Evolutionary conservation across 2,329 filamentous ascomycete genomes (phyloP).

Genomic region (Colletotrichum agaves): DNA sequence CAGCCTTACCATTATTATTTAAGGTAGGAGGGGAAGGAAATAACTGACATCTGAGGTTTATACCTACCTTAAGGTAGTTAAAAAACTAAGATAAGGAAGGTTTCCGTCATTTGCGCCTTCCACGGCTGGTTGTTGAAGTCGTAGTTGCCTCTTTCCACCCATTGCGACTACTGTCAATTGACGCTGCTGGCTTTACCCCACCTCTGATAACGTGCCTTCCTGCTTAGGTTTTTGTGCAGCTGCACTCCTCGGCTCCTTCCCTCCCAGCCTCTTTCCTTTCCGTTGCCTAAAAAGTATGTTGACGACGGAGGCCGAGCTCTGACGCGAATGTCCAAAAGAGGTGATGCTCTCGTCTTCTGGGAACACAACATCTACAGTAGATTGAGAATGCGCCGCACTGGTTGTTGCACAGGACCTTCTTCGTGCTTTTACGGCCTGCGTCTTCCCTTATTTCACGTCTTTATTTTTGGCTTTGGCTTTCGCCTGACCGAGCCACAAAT

Average conservation of each 20-base stretch:
- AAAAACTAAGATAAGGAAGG: too few species aligned
- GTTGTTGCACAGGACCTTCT: neutral
- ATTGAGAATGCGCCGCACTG: neutral
- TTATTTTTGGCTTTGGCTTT: neutral
- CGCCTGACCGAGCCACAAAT: neutral
- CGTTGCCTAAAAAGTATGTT: neutral
- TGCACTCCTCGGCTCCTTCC: constrained; percentile 4
- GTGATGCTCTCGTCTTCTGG: neutral
- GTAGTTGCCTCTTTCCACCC: neutral
- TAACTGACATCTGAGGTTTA: neutral
- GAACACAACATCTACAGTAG: neutral
- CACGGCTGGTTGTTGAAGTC: neutral
- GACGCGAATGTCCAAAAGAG: neutral
- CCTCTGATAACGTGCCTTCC: neutral
- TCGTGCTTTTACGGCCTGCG: neutral
- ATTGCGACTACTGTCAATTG: neutral
- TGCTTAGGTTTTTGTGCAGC: neutral
- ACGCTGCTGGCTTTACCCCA: neutral
- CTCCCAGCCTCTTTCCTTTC: neutral
- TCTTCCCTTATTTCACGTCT: neutral
- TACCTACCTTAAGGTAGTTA: too few species aligned
- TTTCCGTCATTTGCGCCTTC: too few species aligned
- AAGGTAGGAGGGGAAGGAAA: neutral
- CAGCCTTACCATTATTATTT: constrained; percentile 26
- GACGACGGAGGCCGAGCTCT: neutral